Evolutionary conservation across 164 flowering plant species (phyloP), one percentile per base, ranked within the genome.

Genomic region (Hamamelis virginiana): DNA sequence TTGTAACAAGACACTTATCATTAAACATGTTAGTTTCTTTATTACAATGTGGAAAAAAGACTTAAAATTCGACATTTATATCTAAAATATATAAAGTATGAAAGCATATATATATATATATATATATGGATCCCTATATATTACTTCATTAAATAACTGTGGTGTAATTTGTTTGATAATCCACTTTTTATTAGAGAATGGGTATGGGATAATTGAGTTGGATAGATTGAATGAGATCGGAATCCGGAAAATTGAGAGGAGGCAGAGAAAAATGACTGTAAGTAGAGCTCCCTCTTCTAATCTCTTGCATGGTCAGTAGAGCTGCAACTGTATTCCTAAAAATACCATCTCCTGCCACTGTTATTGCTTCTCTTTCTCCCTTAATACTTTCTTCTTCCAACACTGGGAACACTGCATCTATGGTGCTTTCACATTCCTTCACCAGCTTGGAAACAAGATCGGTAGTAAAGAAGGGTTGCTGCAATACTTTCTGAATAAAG

Each of bases 221-320:
- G 47, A 89, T 61, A 15, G 76, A 84, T 16, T 78, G 85, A 62
- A 84, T 69, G 51, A 87, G 75, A 52, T 88, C 87, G 64, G 81
- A 68, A 22, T 90, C 94, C 0, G 85, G 86, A 78, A 85, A 64
- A 58, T 76, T 79, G 28, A 93, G 81, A 12, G 97, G 95, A 55
- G 96, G 98, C 63, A 93, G 85, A 19, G 97, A 91, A 44, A 80
- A 86, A 18, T 78, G 85, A 57, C 91, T 69, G 67, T 80, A 78
- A 47, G 98, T 91, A n/a, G 98, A 93, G 84, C 98, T 93, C 16
- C 86, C 89, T 26, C 81, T 87, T 78, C 98, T 81, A 18, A 93
- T 86, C 74, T 89, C 94, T 69, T 83, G 76, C 92, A 91, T 86
- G 13, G 85, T 88, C 68, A 75, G 55, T 8, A 93, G 67, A 8